These are phyloP conservation scores for Ceratocystiopsis minuta DNA, from an alignment of 2,329 filamentous ascomycete genomes.

Conservation along the genomic window DNA sequence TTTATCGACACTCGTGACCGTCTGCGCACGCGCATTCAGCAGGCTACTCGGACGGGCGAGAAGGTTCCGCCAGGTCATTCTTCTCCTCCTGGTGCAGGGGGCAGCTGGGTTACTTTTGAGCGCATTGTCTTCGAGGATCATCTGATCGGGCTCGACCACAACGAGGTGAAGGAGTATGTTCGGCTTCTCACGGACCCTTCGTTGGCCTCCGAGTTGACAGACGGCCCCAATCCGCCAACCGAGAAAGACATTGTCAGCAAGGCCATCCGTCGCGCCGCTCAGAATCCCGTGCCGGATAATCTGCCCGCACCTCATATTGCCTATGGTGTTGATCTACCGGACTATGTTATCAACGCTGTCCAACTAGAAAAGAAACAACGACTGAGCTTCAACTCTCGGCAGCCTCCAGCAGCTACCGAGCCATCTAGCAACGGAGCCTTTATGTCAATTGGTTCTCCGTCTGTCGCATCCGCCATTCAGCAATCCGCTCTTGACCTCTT, in stretches of 20 bases:
- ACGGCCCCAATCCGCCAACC: slow-evolving; percentile 17
- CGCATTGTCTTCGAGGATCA: slow-evolving; percentile 39
- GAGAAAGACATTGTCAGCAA: slow-evolving; percentile 22
- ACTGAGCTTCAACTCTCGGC: slow-evolving; percentile 10
- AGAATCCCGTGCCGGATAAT: slow-evolving; percentile 25
- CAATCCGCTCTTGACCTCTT: slow-evolving; percentile 22
- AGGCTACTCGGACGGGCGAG: slow-evolving; percentile 28
- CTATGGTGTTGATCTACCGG: slow-evolving; percentile 31
- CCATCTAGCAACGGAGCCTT: no score
- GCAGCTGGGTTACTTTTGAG: slow-evolving; percentile 47
- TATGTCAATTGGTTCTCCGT: slow-evolving; percentile 3
- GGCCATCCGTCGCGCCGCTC: slow-evolving; percentile 25
- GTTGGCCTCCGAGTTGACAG: not conserved
- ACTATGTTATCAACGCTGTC: slow-evolving; percentile 17
- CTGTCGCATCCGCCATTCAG: slow-evolving; percentile 8
- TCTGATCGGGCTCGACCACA: slow-evolving; percentile 35
- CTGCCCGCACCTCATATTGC: slow-evolving; percentile 27
- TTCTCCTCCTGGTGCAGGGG: slow-evolving; percentile 38
- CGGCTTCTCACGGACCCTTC: slow-evolving; percentile 27
- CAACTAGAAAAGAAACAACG: slow-evolving; percentile 27
- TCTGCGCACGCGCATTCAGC: slow-evolving; percentile 39
- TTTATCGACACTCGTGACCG: slow-evolving; percentile 45
- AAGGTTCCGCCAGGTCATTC: slow-evolving; percentile 27
- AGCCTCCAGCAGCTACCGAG: no score
- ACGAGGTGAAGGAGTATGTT: slow-evolving; percentile 44